These are phyloP conservation scores for Tricholomella constricta DNA, from an alignment of 768 basidiomycete species.

Conservation along the genomic window DNA sequence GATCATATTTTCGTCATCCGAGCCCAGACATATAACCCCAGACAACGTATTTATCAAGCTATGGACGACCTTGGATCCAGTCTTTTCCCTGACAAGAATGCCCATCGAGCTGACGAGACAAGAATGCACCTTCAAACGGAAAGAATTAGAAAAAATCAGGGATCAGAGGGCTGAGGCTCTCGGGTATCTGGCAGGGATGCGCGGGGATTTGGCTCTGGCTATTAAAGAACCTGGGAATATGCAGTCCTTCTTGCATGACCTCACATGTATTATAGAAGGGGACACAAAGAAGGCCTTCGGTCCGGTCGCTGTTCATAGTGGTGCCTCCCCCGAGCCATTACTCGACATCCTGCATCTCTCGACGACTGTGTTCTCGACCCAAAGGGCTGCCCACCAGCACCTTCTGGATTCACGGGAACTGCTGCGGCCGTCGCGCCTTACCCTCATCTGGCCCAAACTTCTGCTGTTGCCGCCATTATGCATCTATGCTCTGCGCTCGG, in stretches of 20 bases:
- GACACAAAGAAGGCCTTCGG: constrained; percentile 16
- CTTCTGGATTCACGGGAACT: constrained; percentile 42
- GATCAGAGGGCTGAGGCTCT: constrained; percentile 70
- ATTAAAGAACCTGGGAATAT: constrained; percentile 25
- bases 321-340: constrained; percentile 3
- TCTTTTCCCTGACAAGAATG: constrained; percentile 35
- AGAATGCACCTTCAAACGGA: constrained; percentile 66
- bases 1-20: constrained; percentile 13
- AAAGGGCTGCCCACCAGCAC: constrained; percentile 28
- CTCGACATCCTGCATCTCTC: constrained; percentile 27
- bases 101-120: constrained; percentile 67
- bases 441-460: constrained; percentile 80
- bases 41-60: constrained; percentile 10
- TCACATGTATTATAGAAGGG: constrained; percentile 22
- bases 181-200: constrained; percentile 59
- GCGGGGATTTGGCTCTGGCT: constrained; percentile 43
- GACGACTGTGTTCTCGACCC: constrained; percentile 29
- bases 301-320: neutral
- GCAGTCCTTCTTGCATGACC: constrained; percentile 17
- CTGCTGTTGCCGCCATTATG: constrained; percentile 73
- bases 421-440: constrained; percentile 65
- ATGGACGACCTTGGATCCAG: constrained; percentile 19
- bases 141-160: constrained; percentile 60
- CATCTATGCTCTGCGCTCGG: constrained; percentile 48
- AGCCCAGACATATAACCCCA: neutral